These are phyloP conservation scores for Rhizopus delemar DNA, from an alignment of 371 early-diverging fungal genomes.

Conservation along the genomic window DNA sequence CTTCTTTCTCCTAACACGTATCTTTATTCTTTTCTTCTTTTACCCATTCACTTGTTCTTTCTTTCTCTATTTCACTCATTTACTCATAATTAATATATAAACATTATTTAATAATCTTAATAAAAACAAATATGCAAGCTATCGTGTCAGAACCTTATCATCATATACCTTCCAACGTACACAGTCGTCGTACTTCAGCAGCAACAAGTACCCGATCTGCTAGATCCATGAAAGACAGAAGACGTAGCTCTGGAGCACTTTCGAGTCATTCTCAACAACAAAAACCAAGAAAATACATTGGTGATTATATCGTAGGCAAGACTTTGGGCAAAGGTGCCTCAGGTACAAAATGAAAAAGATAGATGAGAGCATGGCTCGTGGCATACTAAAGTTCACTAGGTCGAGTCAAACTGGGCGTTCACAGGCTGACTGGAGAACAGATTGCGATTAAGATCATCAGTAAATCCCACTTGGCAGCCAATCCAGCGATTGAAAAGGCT, in stretches of 20 bases:
- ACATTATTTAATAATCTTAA: constrained; percentile 7
- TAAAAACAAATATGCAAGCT: constrained; percentile 15
- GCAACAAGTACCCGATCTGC: constrained; percentile 31
- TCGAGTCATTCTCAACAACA: constrained; percentile 36
- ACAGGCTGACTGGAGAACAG: constrained; percentile 46
- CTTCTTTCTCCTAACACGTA: background rate
- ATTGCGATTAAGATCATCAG: constrained; percentile 56
- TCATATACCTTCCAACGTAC: constrained; percentile 17
- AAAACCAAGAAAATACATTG: constrained; percentile 48
- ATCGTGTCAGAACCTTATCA: constrained; percentile 19
- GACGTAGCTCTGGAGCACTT: constrained; percentile 46
- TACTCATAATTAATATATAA: background rate
- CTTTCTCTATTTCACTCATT: background rate
- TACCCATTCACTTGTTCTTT: background rate
- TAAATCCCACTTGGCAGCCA: constrained; percentile 47
- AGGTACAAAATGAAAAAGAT: constrained; percentile 27
- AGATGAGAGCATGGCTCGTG: constrained; percentile 1
- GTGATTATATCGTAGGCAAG: constrained; percentile 54
- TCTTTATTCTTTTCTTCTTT: background rate
- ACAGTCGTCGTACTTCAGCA: constrained; percentile 37
- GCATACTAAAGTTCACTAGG: constrained; percentile 18
- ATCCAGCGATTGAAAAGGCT: constrained; percentile 66
- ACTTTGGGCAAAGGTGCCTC: constrained; percentile 56
- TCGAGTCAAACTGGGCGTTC: constrained; percentile 51
- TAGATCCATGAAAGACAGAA: constrained; percentile 37